Evolutionary conservation across 2,329 filamentous ascomycete species (phyloP).

Genomic region (Thermoascus crustaceus): DNA sequence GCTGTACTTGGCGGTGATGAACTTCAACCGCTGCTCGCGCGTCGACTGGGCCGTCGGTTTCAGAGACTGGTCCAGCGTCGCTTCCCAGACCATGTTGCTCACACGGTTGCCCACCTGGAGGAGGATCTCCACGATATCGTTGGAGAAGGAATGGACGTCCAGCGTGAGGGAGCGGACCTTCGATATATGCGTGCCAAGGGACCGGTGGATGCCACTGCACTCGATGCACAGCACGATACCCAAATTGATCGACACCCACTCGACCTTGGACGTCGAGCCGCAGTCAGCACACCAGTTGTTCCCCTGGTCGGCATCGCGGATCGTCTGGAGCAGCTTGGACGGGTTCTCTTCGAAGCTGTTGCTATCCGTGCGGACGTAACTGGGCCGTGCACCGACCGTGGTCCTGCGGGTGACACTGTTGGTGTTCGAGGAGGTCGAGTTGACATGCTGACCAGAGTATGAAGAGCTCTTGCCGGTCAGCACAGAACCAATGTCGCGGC

Average conservation of each 20-base stretch:
- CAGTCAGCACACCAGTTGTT: constrained; percentile 95
- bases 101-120: constrained; percentile 87
- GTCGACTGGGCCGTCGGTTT: constrained; percentile 73
- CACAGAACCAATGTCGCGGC: constrained; percentile 84
- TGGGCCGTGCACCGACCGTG: constrained; percentile 82
- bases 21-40: constrained; percentile 82
- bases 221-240: constrained; percentile 96
- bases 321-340: constrained; percentile 74
- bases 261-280: constrained; percentile 81
- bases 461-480: constrained; percentile 81
- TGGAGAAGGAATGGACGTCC: constrained; percentile 92
- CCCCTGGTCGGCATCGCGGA: constrained; percentile 83
- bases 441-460: constrained; percentile 47
- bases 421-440: constrained; percentile 32
- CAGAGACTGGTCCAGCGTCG: constrained; percentile 61
- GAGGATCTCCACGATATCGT: constrained; percentile 91
- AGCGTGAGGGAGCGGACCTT: constrained; percentile 93
- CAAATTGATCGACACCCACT: constrained; percentile 98
- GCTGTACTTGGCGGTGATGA: constrained; percentile 92
- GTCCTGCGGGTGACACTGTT: constrained; percentile 70
- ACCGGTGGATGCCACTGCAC: constrained; percentile 94
- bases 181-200: constrained; percentile 92
- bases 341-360: constrained; percentile 73
- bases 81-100: constrained; percentile 96
- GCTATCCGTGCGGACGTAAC: constrained; percentile 59